Conservation (phyloP, 2,329 filamentous ascomycete genomes). For the Capronia epimyces region DNA sequence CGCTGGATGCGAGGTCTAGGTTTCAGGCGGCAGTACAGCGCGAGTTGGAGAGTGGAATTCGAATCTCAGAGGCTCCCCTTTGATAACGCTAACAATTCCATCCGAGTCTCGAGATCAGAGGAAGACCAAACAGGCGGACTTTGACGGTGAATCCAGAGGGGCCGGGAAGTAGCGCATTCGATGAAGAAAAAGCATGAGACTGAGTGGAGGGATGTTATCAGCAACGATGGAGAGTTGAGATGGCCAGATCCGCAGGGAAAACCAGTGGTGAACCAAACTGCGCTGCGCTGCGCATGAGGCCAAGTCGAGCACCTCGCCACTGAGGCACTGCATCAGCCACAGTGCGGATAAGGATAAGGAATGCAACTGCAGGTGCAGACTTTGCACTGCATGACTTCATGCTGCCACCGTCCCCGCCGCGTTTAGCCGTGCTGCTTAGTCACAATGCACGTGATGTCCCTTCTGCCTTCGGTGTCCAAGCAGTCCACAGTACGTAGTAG, state of each 20-base stretch:
- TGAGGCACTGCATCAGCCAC: background rate
- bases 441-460: background rate
- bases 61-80: background rate
- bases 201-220: background rate
- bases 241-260: background rate
- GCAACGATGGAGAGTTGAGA: background rate
- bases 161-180: background rate
- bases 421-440: no score
- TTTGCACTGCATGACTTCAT: background rate
- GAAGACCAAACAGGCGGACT: background rate
- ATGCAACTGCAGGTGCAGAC: background rate
- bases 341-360: background rate
- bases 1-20: background rate
- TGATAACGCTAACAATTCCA: background rate
- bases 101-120: background rate
- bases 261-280: background rate
- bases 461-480: no score
- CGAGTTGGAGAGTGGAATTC: background rate
- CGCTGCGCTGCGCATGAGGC: background rate
- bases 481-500: no score
- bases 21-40: background rate
- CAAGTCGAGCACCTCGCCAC: background rate
- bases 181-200: background rate
- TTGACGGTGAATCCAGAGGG: background rate
- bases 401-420: background rate